Conservation (phyloP, 2,329 filamentous ascomycete genomes). For the Neofusicoccum sp. region DNA sequence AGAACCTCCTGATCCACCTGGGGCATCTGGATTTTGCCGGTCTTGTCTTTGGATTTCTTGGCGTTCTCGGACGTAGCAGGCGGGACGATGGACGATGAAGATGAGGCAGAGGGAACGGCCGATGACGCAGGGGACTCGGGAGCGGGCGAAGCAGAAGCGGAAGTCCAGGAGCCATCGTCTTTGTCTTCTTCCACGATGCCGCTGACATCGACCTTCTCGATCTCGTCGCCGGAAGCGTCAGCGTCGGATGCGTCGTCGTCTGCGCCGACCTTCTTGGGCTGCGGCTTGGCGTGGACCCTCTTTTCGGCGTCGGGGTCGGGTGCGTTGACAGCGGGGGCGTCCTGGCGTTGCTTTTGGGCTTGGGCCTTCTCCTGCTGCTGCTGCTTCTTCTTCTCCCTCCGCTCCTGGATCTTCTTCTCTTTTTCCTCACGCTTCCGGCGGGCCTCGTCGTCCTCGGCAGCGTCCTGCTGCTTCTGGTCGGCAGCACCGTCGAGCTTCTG, state of each 20-base stretch:
- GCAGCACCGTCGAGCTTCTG: constrained; percentile 35
- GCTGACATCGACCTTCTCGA: constrained; percentile 36
- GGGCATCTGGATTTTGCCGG: constrained; percentile 35
- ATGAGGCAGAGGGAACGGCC: constrained; percentile 45
- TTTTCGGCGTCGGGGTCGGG: constrained; percentile 23
- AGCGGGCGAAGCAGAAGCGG: constrained; percentile 35
- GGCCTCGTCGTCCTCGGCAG: constrained; percentile 36
- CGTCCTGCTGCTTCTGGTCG: constrained; percentile 22
- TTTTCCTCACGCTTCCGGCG: constrained; percentile 42
- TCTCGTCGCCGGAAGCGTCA: constrained; percentile 29
- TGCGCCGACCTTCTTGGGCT: constrained; percentile 25
- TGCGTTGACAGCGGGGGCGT: constrained; percentile 9
- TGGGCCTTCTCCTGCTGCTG: constrained; percentile 26
- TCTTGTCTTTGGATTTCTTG: constrained; percentile 31
- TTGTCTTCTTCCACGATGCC: constrained; percentile 32
- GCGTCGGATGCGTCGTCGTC: constrained; percentile 29
- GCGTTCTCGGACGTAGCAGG: constrained; percentile 24
- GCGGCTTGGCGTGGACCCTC: constrained; percentile 26
- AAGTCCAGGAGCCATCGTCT: constrained; percentile 30
- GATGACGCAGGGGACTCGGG: constrained; percentile 41
- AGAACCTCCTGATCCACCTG: constrained; percentile 72
- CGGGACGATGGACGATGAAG: constrained; percentile 46
- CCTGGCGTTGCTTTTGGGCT: constrained; percentile 33
- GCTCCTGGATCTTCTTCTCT: constrained; percentile 46
- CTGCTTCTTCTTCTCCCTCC: constrained; percentile 39